phyloP scores from a whole-genome alignment of 352 stramenopile genomes.

The Phytophthora colocasiae region DNA sequence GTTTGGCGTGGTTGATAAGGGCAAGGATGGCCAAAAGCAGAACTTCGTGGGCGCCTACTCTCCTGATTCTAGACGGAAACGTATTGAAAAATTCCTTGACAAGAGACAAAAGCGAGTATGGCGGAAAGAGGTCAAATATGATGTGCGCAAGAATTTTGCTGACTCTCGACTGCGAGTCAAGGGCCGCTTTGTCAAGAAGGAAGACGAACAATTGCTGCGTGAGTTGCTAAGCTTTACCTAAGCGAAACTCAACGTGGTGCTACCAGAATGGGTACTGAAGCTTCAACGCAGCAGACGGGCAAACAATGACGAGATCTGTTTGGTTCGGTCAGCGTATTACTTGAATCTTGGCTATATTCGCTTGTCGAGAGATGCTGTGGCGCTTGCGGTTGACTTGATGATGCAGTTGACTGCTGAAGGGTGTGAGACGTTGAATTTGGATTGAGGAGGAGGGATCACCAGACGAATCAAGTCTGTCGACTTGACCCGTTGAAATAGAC shows the following conservation, averaged over 20 bases:
- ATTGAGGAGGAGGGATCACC: constrained; percentile 11
- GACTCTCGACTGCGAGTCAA: constrained; percentile 97
- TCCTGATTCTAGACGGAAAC: constrained; percentile 91
- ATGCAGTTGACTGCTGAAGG: constrained; percentile 6
- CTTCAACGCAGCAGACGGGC: constrained; percentile 15
- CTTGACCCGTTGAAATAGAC: constrained; percentile 31
- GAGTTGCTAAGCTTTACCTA: constrained; percentile 89
- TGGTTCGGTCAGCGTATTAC: constrained; percentile 5
- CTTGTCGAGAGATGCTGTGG: constrained; percentile 4
- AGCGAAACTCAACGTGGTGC: constrained; percentile 1
- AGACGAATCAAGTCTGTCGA: neutral
- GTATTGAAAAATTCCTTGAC: constrained; percentile 95
- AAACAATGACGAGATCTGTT: constrained; percentile 17
- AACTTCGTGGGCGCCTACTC: constrained; percentile 96
- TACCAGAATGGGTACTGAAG: constrained; percentile 19
- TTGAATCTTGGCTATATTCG: constrained; percentile 8
- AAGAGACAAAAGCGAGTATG: constrained; percentile 96
- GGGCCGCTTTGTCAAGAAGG: constrained; percentile 98
- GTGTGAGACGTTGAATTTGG: constrained; percentile 18
- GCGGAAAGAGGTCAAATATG: constrained; percentile 97
- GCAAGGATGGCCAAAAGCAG: constrained; percentile 73
- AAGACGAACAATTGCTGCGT: constrained; percentile 93
- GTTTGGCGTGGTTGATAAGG: constrained; percentile 62
- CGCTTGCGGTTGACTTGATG: constrained; percentile 3
- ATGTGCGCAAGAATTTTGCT: constrained; percentile 98